Base-by-base conservation (phyloP, 1,284 basidiomycete species). In the Xanthoconium separans region DNA sequence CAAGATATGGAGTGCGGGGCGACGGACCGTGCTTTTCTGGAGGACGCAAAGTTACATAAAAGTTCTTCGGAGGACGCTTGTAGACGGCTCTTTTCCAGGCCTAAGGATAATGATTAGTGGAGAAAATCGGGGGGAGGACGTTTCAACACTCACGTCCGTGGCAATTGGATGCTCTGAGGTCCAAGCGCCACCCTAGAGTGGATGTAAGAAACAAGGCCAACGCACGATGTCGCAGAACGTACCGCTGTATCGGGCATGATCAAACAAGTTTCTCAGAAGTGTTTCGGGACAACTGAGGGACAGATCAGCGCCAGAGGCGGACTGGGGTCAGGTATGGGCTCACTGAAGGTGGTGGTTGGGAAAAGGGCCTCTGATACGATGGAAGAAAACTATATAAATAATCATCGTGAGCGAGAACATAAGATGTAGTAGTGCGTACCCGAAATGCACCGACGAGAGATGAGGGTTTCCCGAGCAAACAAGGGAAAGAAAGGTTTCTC, bases 31-130 rank as follows among this genome's bases (percentile, higher is more conserved):
- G 75, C 65, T 87, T 88, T 41, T 73, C 71, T 10, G 85, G 79
- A 4, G 74, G 65, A 7, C 89, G 74, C 51, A 82, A 75, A 43
- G 83, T 78, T 12, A 86, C 78, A 1, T 72, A 64, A 58, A 91
- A 91, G 44, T 73, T 70, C n/a, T 69, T 70, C 16, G 88, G 89
- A 9, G 87, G 75, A 29, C 76, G 64, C 40, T 76, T 79, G 60
- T 82, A 75, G 7, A 91, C 77, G 10, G 84, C 84, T 51, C 84
- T 71, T 64, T 85, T 85, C 70, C 73, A 78, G 24, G 71, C 68
- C 77, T 81, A 53, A 12, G 22, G 24, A 15, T 27, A 4, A 12
- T 20, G 10, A 12, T 66, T 22, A 65, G 52, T 16, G 39, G 22
- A 12, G 13, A n/a, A 22, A 2, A 31, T 20, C 2, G n/a, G 8